Base-by-base conservation (phyloP, 2,329 filamentous ascomycete genomes). In the Septoria petroselini region DNA sequence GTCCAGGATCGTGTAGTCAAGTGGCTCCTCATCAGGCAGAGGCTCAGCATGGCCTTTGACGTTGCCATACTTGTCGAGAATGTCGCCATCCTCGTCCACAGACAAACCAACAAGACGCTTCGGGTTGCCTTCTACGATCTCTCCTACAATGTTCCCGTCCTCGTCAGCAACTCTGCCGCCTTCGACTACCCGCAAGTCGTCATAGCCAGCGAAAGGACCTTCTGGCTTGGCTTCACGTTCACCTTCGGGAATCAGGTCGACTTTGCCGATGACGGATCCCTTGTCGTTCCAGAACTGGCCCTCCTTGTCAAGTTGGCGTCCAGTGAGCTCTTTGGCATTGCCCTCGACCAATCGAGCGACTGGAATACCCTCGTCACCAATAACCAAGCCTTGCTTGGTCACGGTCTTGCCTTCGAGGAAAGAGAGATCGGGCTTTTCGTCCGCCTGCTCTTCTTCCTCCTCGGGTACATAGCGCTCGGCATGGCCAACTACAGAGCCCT, bases 81-180 rank as follows among this genome's bases (percentile, higher is more conserved):
- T 83, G 50, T 93, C 88, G 35, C 88, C 88, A 57, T 93, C 88
- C 55, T 88, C 84, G 51, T 94, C 88, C 12, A 93, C 88, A 7
- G 75, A 63, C 39, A 87, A 83, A 11, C 88, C 88, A 34, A 84
- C 81, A 1, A 94, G 78, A 42, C 76, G 74, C 76, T 88, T 89
- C 19, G 78, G 68, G 46, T 59, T 59, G 33, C 79, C 79, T 58
- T 81, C 77, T 12, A 77, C 70, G 30, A 82, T 71, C 39, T 71
- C 65, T 39, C 80, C 80, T 18, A 76, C 73, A 39, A 74, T 66
- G 60, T 77, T 76, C 34, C 70, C 74, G 56, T 76, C 72, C 57
- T 76, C 73, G 55, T 77, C 74, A 44, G 71, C 73, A 52, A 77
- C 61, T 64, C 74, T 71, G 57, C 74, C 74, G 35, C 70, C 73